phyloP scores from a whole-genome alignment of 2,329 filamentous ascomycete species.

The Annulohypoxylon truncatum region DNA sequence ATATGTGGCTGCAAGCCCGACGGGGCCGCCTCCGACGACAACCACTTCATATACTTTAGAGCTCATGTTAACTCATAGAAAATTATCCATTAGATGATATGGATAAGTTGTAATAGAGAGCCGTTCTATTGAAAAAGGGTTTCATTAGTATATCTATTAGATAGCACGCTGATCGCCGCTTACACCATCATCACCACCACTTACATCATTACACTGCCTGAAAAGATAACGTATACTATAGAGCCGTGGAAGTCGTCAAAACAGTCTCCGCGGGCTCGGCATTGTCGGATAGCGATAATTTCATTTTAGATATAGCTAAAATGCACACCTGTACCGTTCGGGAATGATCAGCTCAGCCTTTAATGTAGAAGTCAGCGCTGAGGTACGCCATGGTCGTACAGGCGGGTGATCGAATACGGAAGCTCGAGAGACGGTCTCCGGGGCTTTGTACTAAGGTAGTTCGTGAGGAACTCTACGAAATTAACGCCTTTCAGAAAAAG shows the following conservation, averaged over 20 bases:
- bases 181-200: not conserved
- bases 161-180: not conserved
- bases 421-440: not conserved
- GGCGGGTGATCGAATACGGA: too few relatives aligned
- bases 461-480: not conserved
- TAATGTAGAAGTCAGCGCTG: too few relatives aligned
- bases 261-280: not conserved
- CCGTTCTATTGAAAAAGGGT: not conserved
- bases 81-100: not conserved
- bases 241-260: too few relatives aligned
- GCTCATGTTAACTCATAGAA: not conserved
- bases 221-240: too few relatives aligned
- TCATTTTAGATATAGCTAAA: not conserved
- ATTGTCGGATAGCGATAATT: not conserved
- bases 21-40: constrained; percentile 39
- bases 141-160: too few relatives aligned
- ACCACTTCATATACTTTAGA: constrained; percentile 7
- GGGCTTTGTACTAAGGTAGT: not conserved
- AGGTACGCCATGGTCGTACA: too few relatives aligned
- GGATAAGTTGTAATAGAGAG: not conserved
- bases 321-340: not conserved
- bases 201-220: not conserved
- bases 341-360: too few relatives aligned
- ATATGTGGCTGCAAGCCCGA: constrained; percentile 27
- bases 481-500: not conserved